phyloP scores from a whole-genome alignment of 805 yeast species.

The Hanseniaspora mollemarum region DNA sequence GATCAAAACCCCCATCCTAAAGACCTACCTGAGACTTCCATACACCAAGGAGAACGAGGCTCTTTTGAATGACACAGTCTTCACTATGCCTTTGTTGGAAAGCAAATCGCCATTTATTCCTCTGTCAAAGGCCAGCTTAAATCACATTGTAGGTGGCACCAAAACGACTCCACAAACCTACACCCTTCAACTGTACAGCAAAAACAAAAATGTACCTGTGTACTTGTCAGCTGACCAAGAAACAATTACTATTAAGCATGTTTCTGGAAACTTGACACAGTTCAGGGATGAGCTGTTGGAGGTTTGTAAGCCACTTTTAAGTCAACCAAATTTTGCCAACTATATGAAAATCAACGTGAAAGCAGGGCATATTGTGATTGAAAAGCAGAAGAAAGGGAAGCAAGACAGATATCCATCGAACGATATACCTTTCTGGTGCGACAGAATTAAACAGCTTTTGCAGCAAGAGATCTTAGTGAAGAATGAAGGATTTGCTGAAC shows the following conservation, averaged over 20 bases:
- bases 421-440: neutral
- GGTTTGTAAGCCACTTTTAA: conserved; percentile 1
- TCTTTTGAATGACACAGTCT: conserved; percentile 1
- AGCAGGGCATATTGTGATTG: neutral
- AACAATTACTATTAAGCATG: conserved; percentile 1
- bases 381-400: neutral
- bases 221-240: neutral
- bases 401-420: neutral
- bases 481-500: neutral
- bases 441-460: conserved; percentile 6
- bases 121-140: conserved; percentile 1
- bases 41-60: conserved; percentile 8
- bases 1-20: neutral
- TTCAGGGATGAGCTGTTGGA: neutral
- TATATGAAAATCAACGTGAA: neutral
- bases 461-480: conserved; percentile 2
- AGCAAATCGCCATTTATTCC: conserved; percentile 6
- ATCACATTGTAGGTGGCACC: conserved; percentile 4
- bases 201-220: conserved; percentile 5
- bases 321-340: conserved; percentile 1
- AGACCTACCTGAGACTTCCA: conserved; percentile 10
- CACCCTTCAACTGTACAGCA: neutral
- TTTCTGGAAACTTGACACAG: conserved; percentile 1
- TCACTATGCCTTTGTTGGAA: neutral
- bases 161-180: neutral